These are phyloP conservation scores for Babjeviella inositovora DNA, from an alignment of 805 yeast species.

Conservation along the genomic window DNA sequence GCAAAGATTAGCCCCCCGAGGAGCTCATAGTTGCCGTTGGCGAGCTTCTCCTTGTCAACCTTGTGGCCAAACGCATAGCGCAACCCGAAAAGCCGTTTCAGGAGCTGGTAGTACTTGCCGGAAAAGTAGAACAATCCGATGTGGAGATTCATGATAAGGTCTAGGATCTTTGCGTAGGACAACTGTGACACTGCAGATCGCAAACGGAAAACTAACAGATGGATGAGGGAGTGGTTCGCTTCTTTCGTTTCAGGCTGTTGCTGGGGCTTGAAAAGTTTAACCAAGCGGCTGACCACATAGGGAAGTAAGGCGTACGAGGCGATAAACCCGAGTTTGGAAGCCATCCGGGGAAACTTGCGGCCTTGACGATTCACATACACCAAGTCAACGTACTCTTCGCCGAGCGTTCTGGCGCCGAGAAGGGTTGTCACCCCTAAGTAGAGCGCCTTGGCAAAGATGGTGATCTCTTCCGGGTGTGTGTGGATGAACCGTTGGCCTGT, in stretches of 20 bases:
- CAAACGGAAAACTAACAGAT: neutral
- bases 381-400: conserved; percentile 88
- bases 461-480: conserved; percentile 43
- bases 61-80: conserved; percentile 64
- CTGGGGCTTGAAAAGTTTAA: conserved; percentile 8
- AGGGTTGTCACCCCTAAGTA: conserved; percentile 69
- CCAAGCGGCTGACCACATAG: conserved; percentile 19
- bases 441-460: conserved; percentile 35
- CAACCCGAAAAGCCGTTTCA: conserved; percentile 66
- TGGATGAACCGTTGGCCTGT: conserved; percentile 54
- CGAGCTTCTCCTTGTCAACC: conserved; percentile 21
- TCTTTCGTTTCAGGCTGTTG: conserved; percentile 4
- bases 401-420: conserved; percentile 66
- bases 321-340: conserved; percentile 36
- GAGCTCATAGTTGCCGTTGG: conserved; percentile 53
- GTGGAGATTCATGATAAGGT: conserved; percentile 49
- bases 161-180: conserved; percentile 28
- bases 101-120: conserved; percentile 68
- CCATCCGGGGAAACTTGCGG: conserved; percentile 22
- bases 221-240: conserved; percentile 1
- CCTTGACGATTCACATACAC: conserved; percentile 45
- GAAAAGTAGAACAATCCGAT: conserved; percentile 69
- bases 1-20: conserved; percentile 47
- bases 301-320: conserved; percentile 51
- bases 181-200: conserved; percentile 6